Conservation (phyloP, 495 filamentous ascomycete species). For the Annulohypoxylon maeteangense region DNA sequence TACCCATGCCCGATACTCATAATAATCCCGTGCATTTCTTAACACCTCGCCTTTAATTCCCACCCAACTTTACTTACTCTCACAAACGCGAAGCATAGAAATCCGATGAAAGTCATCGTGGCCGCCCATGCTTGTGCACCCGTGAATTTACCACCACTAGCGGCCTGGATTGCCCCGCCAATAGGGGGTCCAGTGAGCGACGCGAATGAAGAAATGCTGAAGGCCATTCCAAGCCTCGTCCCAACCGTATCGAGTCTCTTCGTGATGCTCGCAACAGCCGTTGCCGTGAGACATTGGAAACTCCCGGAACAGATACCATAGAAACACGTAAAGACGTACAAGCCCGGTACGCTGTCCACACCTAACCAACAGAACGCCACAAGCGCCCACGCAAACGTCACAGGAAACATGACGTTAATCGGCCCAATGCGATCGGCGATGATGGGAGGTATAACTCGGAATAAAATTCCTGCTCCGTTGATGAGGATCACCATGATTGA, state of each 20-base stretch:
- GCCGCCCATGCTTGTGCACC: constrained; percentile 70
- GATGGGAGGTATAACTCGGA: constrained; percentile 68
- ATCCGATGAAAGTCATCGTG: constrained; percentile 50
- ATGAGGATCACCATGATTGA: constrained; percentile 73
- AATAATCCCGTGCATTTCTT: background rate
- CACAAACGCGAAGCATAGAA: constrained; percentile 57
- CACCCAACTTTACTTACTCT: constrained; percentile 49
- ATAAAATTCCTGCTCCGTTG: constrained; percentile 72
- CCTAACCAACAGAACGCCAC: constrained; percentile 71
- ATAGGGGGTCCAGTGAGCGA: constrained; percentile 74
- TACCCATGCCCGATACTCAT: background rate
- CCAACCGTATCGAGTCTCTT: constrained; percentile 70
- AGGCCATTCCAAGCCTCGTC: constrained; percentile 75
- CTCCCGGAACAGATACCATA: constrained; percentile 71
- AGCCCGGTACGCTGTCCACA: constrained; percentile 57
- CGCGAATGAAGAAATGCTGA: constrained; percentile 71
- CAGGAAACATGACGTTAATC: constrained; percentile 69
- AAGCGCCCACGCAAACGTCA: constrained; percentile 60
- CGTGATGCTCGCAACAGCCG: constrained; percentile 66
- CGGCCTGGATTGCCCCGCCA: constrained; percentile 66
- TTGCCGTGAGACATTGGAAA: constrained; percentile 73
- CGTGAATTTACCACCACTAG: constrained; percentile 61
- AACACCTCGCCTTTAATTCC: constrained; percentile 47
- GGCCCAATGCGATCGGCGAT: constrained; percentile 72
- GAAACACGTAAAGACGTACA: constrained; percentile 68